Evolutionary conservation across 345 rosid genomes (phyloP), one percentile per base, ranked within the genome.

Genomic region (Ricinus communis): DNA sequence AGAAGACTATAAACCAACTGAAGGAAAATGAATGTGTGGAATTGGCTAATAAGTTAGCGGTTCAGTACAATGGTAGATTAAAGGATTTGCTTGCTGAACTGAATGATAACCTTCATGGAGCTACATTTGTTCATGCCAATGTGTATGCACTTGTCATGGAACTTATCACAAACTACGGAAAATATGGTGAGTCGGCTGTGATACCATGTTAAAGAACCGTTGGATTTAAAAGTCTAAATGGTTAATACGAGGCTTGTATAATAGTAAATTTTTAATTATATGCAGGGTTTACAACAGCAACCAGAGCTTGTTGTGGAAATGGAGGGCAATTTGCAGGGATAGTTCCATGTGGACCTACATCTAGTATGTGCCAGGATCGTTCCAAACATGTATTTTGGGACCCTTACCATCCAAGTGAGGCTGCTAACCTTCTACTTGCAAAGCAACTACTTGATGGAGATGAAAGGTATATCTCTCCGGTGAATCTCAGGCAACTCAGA

Each of bases 141-240:
- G 98, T 94, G 21, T 91, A 90, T 43, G 93, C 77, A 65, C 77
- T 91, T n/a, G 91, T 94, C 76, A 65, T 90, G 96, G 96, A 94
- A 40, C 87, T 94, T 77, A 91, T 94, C 71, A 87, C 89, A 30
- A 94, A 94, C 70, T 88, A 84, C 43, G 77, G 84, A 19, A 79
- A 86, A 68, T 87, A 94, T 24, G 98, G 97, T 90, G 70, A 30
- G 74, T 62, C n/a, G n/a, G n/a, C n/a, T n/a, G n/a, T n/a, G n/a
- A n/a, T n/a, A n/a, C n/a, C n/a, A n/a, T n/a, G n/a, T n/a, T n/a
- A n/a, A n/a, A n/a, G n/a, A n/a, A n/a, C n/a, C n/a, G n/a, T n/a
- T n/a, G n/a, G n/a, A n/a, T n/a, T n/a, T n/a, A n/a, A n/a, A n/a
- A n/a, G n/a, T n/a, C n/a, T n/a, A n/a, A n/a, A n/a, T n/a, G n/a